A percentile compares a stretch with the other conserved stretches of the same genome.
Evolutionary conservation across 805 yeast species (phyloP).

Genomic region (Diddensiella transvaalensis): DNA sequence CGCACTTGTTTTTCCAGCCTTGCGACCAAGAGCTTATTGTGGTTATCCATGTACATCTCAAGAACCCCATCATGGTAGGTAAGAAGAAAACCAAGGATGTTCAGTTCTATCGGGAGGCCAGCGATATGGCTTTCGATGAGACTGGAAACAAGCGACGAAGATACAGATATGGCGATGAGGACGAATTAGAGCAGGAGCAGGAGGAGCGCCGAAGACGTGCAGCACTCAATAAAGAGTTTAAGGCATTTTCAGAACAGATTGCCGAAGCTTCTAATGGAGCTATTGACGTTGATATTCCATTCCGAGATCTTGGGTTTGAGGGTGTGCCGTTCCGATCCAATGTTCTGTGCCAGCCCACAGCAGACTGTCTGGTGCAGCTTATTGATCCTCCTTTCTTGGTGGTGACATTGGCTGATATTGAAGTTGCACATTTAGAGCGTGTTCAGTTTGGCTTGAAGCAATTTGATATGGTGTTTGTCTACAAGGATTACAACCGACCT

Average conservation of each 20-base stretch:
- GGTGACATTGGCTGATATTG: constrained; percentile 85
- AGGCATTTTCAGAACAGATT: constrained; percentile 81
- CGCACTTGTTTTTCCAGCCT: constrained; percentile 93
- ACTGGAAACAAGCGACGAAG: constrained; percentile 74
- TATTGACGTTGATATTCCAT: constrained; percentile 87
- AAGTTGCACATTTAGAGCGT: constrained; percentile 92
- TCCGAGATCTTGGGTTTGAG: constrained; percentile 92
- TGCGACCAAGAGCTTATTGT: constrained; percentile 93
- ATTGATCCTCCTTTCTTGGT: constrained; percentile 95
- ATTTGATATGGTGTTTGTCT: constrained; percentile 94
- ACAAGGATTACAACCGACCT: constrained; percentile 82
- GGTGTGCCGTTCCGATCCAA: constrained; percentile 97
- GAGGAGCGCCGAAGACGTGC: constrained; percentile 94
- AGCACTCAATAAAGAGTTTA: constrained; percentile 86
- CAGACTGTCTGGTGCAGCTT: constrained; percentile 92
- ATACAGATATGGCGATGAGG: constrained; percentile 92
- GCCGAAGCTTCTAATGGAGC: constrained; percentile 82
- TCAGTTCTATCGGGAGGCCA: constrained; percentile 94
- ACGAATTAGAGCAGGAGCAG: constrained; percentile 96
- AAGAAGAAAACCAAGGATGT: constrained; percentile 93
- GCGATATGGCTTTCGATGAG: constrained; percentile 94
- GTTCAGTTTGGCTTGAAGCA: constrained; percentile 95
- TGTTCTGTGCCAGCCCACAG: constrained; percentile 92
- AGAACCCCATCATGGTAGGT: constrained; percentile 91
- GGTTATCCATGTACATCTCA: constrained; percentile 86